These are phyloP conservation scores for Paecilomyces sp. DNA, from an alignment of 2,329 filamentous ascomycete species.

Conservation along the genomic window DNA sequence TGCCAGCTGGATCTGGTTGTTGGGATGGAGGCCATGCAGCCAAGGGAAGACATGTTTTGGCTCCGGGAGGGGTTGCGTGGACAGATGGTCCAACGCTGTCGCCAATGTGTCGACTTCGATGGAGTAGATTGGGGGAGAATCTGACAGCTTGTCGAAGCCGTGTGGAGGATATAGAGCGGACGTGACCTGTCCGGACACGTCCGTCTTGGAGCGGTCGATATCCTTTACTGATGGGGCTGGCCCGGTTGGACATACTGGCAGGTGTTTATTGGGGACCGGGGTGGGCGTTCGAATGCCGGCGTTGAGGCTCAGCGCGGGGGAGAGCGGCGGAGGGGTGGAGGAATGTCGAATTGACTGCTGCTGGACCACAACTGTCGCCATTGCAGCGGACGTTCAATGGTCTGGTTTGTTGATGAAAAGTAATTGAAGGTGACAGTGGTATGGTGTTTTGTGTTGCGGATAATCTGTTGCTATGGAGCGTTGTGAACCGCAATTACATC, in stretches of 20 bases:
- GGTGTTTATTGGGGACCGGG: conserved; percentile 78
- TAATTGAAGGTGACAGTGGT: background rate
- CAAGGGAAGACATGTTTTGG: conserved; percentile 88
- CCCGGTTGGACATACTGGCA: conserved; percentile 82
- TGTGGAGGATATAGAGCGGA: conserved; percentile 72
- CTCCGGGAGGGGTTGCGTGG: conserved; percentile 75
- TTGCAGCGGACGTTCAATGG: conserved; percentile 11
- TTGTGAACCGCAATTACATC: background rate
- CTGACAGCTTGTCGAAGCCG: conserved; percentile 51
- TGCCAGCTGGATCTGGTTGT: conserved; percentile 79
- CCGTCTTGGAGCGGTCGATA: background rate
- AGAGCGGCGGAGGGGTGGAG: conserved; percentile 41
- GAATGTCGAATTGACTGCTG: conserved; percentile 39
- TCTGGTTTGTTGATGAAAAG: background rate
- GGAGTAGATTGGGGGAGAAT: conserved; percentile 58
- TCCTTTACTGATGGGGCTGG: conserved; percentile 41
- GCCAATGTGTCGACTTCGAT: conserved; percentile 63
- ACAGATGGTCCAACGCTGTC: conserved; percentile 65
- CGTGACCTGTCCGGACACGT: conserved; percentile 32
- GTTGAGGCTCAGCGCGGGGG: conserved; percentile 52
- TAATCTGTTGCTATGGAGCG: background rate
- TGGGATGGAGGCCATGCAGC: conserved; percentile 85
- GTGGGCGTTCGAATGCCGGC: conserved; percentile 49
- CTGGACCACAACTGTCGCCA: conserved; percentile 44
- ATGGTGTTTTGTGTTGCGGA: background rate